These are phyloP conservation scores for Rhizophora mangle DNA, from an alignment of 345 rosid genomes.

Conservation along the genomic window DNA sequence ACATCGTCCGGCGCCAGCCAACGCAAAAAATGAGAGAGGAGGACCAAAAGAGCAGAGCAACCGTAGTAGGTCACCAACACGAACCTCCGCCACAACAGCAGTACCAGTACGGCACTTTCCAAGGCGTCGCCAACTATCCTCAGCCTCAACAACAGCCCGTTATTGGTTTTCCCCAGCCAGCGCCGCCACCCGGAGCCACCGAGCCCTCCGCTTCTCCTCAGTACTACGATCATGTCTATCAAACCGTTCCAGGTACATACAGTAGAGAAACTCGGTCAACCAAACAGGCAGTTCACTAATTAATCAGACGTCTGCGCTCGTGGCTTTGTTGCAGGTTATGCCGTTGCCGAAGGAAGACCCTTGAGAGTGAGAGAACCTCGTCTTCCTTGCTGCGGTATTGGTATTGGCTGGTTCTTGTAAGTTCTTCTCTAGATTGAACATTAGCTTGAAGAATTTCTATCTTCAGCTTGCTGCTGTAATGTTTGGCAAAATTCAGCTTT, in stretches of 20 bases:
- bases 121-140: constrained; percentile 88
- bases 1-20: too few species aligned
- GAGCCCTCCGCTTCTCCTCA: constrained; percentile 37
- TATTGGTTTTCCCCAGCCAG: constrained; percentile 85
- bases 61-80: neutral
- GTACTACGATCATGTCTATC: constrained; percentile 65
- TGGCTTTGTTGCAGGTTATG: constrained; percentile 46
- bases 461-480: too few species aligned
- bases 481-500: too few species aligned
- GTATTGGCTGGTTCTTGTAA: constrained; percentile 89
- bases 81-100: constrained; percentile 1
- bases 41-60: constrained; percentile 9
- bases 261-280: neutral
- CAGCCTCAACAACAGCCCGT: constrained; percentile 56
- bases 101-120: constrained; percentile 85
- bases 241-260: constrained; percentile 60
- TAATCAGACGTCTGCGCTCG: too few species aligned
- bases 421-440: constrained; percentile 16
- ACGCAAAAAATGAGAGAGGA: constrained; percentile 9
- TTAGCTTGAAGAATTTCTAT: too few species aligned
- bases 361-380: constrained; percentile 59
- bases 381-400: constrained; percentile 87
- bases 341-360: constrained; percentile 85
- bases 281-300: too few species aligned
- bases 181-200: constrained; percentile 62